Percentiles rank a stretch among this genome's conserved stretches.
Conservation (phyloP, 768 basidiomycete species). For the Leccinum incarnatum region DNA sequence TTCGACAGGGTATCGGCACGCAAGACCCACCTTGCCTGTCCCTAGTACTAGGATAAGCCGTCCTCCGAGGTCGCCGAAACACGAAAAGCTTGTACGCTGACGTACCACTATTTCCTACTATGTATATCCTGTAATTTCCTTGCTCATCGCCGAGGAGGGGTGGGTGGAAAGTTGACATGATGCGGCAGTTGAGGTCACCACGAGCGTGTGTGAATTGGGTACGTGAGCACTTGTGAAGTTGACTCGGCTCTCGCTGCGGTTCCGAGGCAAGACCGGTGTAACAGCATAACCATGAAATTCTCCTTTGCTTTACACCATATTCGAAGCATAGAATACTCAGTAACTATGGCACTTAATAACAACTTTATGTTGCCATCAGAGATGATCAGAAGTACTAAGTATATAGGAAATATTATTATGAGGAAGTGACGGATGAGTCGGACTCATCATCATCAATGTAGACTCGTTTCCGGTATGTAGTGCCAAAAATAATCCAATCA, state of each 20-base stretch:
- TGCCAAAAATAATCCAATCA: background rate
- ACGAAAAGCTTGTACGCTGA: background rate
- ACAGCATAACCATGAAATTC: background rate
- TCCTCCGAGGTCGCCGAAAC: background rate
- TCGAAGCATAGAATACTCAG: too few species aligned
- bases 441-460: background rate
- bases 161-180: conserved; percentile 11
- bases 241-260: conserved; percentile 7
- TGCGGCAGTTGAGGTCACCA: background rate
- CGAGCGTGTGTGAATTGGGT: background rate
- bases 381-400: too few species aligned
- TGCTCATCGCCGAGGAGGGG: conserved; percentile 42
- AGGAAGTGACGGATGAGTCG: background rate
- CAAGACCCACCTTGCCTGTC: conserved; percentile 37
- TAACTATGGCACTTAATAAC: too few species aligned
- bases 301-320: background rate
- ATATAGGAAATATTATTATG: too few species aligned
- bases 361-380: too few species aligned
- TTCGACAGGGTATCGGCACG: background rate
- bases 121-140: conserved; percentile 46
- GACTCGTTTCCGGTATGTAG: background rate
- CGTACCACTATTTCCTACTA: conserved; percentile 56
- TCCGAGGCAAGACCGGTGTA: background rate
- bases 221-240: background rate
- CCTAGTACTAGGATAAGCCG: conserved; percentile 22